These are phyloP conservation scores for Camelina sativa DNA, from an alignment of 345 rosid genomes.

Conservation along the genomic window DNA sequence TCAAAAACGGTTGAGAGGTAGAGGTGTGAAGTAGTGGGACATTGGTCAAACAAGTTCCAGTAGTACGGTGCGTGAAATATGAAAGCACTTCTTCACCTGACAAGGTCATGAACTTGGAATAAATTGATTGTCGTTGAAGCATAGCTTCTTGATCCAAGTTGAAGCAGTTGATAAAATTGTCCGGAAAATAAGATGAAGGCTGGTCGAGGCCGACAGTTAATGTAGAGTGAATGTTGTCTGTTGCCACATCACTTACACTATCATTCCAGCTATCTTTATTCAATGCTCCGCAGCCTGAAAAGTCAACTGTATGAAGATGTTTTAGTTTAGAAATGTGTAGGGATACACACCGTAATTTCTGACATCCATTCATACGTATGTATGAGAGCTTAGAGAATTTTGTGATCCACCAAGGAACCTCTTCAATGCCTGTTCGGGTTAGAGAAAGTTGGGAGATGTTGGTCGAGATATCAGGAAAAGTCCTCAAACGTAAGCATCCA, in stretches of 20 bases:
- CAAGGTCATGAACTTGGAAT: background rate
- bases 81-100: constrained; percentile 7
- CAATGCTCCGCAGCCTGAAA: constrained; percentile 12
- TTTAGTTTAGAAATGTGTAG: background rate
- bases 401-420: constrained; percentile 24
- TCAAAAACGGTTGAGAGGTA: background rate
- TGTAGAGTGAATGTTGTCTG: no score
- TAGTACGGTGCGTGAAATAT: constrained; percentile 1
- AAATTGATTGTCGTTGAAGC: background rate
- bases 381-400: background rate
- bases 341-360: background rate
- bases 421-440: background rate
- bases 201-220: no score
- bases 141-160: constrained; percentile 8
- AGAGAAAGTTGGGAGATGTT: background rate
- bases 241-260: background rate
- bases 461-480: constrained; percentile 28
- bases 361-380: background rate
- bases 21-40: background rate
- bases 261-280: background rate
- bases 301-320: background rate
- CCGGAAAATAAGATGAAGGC: no score
- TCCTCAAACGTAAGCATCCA: constrained; percentile 23
- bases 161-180: background rate
- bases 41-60: background rate